Percentiles rank a stretch among this genome's conserved stretches.
These are phyloP conservation scores for Penicillium rolfsii DNA, from an alignment of 2,329 filamentous ascomycete species.

Conservation along the genomic window DNA sequence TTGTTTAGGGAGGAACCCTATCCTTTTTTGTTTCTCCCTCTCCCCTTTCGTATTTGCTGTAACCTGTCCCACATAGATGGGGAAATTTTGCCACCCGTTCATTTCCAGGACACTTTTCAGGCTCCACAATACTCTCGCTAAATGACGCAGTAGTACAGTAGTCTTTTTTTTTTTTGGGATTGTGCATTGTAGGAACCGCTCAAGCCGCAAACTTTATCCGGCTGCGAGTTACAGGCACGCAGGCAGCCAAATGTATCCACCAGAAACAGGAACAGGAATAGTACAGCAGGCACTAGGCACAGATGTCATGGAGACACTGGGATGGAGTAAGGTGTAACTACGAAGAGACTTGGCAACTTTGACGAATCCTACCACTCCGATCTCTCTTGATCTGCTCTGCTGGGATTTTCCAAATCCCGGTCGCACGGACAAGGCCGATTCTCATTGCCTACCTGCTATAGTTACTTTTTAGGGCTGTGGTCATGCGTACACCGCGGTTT, in stretches of 20 bases:
- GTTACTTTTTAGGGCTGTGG: constrained; percentile 22
- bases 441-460: not conserved
- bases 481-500: constrained; percentile 14
- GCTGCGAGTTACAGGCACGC: constrained; percentile 20
- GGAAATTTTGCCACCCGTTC: constrained; percentile 16
- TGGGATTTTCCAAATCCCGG: constrained; percentile 19
- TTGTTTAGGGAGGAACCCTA: not conserved
- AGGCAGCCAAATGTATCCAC: not conserved
- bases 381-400: not conserved
- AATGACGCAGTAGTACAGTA: not conserved
- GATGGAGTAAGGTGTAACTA: not conserved
- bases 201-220: constrained; percentile 20
- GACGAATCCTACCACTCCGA: not conserved
- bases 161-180: not conserved
- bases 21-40: constrained; percentile 12
- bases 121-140: constrained; percentile 11
- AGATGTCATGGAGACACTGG: not conserved
- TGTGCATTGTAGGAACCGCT: constrained; percentile 15
- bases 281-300: not conserved
- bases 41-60: constrained; percentile 3
- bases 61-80: not conserved
- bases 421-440: constrained; percentile 16
- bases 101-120: constrained; percentile 1
- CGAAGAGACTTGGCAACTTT: not conserved
- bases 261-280: constrained; percentile 3